These are phyloP conservation scores for Corylus heterophylla DNA, from an alignment of 306 rosid genomes.

Conservation along the genomic window DNA sequence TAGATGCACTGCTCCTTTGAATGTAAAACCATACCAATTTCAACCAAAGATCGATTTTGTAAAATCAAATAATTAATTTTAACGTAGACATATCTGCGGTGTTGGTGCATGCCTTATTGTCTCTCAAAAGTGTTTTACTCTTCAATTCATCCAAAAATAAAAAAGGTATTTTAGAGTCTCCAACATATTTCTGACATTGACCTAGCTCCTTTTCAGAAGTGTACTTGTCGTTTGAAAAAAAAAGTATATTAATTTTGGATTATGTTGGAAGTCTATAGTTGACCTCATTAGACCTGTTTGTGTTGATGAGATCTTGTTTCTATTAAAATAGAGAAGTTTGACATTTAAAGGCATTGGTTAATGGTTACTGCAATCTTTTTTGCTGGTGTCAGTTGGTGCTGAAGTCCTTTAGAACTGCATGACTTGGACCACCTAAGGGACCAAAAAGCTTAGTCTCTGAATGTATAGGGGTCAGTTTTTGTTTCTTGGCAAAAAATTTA, in stretches of 20 bases:
- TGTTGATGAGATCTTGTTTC: neutral
- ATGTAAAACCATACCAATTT: neutral
- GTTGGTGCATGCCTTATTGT: neutral
- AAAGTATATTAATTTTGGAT: neutral
- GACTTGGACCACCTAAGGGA: slow-evolving; percentile 1
- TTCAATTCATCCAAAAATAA: too few relatives aligned
- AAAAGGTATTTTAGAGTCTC: neutral
- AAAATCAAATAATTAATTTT: neutral
- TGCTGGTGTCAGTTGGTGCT: neutral
- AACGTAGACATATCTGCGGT: neutral
- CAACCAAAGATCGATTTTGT: neutral
- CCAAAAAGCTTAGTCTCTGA: neutral
- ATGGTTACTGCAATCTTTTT: neutral
- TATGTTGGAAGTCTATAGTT: neutral
- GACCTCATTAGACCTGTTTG: neutral
- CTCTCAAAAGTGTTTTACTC: neutral
- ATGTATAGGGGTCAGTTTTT: neutral
- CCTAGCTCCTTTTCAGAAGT: neutral
- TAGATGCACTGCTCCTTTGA: neutral
- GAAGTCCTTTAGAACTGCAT: neutral
- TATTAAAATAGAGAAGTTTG: neutral
- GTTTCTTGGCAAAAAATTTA: slow-evolving; percentile 20
- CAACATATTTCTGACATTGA: neutral
- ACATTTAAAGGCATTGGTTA: neutral
- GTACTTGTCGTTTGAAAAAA: neutral